Percentiles rank a stretch among this genome's conserved stretches.
phyloP scores from a whole-genome alignment of 371 early-diverging fungal genomes.

The Conidiobolus incongruus region DNA sequence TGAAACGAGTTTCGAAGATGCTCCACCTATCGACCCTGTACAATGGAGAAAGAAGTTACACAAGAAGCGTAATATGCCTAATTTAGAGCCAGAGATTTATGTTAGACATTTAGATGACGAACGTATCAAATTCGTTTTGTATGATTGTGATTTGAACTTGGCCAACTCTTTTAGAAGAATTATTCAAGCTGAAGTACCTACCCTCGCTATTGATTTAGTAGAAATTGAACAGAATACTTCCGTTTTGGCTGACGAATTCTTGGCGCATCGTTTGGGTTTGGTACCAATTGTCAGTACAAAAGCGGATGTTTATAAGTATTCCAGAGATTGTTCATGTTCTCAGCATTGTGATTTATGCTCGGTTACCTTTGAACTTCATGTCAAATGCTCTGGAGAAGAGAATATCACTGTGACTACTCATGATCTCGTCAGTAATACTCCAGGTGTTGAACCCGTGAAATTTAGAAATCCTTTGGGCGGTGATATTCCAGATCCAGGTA shows the following conservation, averaged over 20 bases:
- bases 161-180: conserved; percentile 94
- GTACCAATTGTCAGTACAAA: conserved; percentile 74
- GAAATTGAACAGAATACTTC: conserved; percentile 89
- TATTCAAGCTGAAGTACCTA: conserved; percentile 96
- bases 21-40: too few relatives aligned
- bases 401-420: conserved; percentile 62
- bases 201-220: conserved; percentile 34
- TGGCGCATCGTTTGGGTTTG: conserved; percentile 96
- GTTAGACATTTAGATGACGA: too few relatives aligned
- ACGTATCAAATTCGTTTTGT: too few relatives aligned
- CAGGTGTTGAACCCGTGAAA: conserved; percentile 60
- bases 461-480: too few relatives aligned
- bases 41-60: too few relatives aligned
- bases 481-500: conserved; percentile 60
- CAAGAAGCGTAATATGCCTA: too few relatives aligned
- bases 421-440: conserved; percentile 56
- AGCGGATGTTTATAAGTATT: conserved; percentile 60
- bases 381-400: conserved; percentile 38
- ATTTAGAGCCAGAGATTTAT: too few relatives aligned
- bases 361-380: conserved; percentile 69
- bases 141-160: too few relatives aligned
- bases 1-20: too few relatives aligned
- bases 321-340: conserved; percentile 79
- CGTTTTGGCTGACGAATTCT: conserved; percentile 94
- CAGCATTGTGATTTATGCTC: conserved; percentile 80